Evolutionary conservation across 495 filamentous ascomycete genomes (phyloP).

Genomic region (Tuber calosporum): DNA sequence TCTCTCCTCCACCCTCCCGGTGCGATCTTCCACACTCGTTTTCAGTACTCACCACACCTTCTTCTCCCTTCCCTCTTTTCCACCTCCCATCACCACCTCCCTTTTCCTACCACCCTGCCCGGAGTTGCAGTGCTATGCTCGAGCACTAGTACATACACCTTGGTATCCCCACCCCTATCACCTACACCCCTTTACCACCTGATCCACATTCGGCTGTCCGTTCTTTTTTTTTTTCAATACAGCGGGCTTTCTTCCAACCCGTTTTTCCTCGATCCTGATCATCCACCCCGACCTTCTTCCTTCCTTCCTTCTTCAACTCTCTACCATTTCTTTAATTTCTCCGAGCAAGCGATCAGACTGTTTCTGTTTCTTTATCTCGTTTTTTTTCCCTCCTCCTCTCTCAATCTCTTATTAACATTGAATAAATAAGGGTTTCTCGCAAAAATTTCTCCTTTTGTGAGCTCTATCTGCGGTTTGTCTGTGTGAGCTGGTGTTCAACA

Average conservation of each 20-base stretch:
- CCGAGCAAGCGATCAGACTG: not conserved
- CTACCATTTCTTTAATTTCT: not conserved
- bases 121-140: too few relatives aligned
- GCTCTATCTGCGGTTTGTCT: slow-evolving; percentile 11
- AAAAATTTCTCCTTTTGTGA: slow-evolving; percentile 15
- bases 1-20: not conserved
- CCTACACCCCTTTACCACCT: slow-evolving; percentile 22
- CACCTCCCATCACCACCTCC: slow-evolving; percentile 11
- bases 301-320: not conserved
- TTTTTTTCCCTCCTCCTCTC: slow-evolving; percentile 9
- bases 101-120: slow-evolving; percentile 14
- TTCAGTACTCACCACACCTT: not conserved
- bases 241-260: slow-evolving; percentile 6
- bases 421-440: not conserved
- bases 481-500: slow-evolving; percentile 39
- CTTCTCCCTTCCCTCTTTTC: not conserved
- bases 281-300: not conserved
- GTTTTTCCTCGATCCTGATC: slow-evolving; percentile 3
- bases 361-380: slow-evolving; percentile 7
- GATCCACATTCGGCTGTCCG: slow-evolving; percentile 22
- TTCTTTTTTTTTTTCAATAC: slow-evolving; percentile 38
- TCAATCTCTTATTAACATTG: slow-evolving; percentile 3
- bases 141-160: not conserved
- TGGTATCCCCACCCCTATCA: slow-evolving; percentile 8
- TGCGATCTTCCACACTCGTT: not conserved